phyloP scores from a whole-genome alignment of 768 basidiomycete genomes.

The Hericium erinaceus region DNA sequence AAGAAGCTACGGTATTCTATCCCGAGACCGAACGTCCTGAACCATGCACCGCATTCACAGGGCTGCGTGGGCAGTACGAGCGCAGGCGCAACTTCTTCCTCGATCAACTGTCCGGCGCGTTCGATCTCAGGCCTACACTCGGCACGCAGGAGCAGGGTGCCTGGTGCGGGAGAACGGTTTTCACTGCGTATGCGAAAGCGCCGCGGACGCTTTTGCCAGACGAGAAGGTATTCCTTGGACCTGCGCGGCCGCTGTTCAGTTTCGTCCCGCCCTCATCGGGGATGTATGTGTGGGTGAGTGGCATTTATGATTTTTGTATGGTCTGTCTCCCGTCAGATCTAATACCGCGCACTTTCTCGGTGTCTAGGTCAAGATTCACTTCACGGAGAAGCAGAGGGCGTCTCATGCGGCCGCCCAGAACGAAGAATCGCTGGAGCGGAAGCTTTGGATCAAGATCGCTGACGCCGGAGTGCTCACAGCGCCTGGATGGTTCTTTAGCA shows the following conservation, averaged over 20 bases:
- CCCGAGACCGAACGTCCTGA: neutral
- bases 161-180: conserved; percentile 32
- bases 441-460: conserved; percentile 53
- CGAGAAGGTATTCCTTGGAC: conserved; percentile 30
- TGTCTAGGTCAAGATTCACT: conserved; percentile 52
- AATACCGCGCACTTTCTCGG: conserved; percentile 19
- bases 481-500: conserved; percentile 48
- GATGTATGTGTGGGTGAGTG: conserved; percentile 69
- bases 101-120: conserved; percentile 53
- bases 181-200: conserved; percentile 30
- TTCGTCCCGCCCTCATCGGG: conserved; percentile 71
- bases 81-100: conserved; percentile 55
- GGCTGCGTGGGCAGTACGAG: conserved; percentile 45
- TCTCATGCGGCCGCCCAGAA: neutral
- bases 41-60: conserved; percentile 19
- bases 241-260: conserved; percentile 35
- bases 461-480: conserved; percentile 54
- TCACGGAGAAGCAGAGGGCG: conserved; percentile 16
- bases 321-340: too few relatives aligned
- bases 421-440: conserved; percentile 38
- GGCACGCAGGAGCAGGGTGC: conserved; percentile 15
- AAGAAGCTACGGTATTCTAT: neutral
- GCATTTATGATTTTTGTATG: neutral
- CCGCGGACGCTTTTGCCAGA: conserved; percentile 16
- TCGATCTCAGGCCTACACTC: conserved; percentile 41